Evolutionary conservation across 441 rosid species (phyloP).

Genomic region (Syzygium syzygioides): DNA sequence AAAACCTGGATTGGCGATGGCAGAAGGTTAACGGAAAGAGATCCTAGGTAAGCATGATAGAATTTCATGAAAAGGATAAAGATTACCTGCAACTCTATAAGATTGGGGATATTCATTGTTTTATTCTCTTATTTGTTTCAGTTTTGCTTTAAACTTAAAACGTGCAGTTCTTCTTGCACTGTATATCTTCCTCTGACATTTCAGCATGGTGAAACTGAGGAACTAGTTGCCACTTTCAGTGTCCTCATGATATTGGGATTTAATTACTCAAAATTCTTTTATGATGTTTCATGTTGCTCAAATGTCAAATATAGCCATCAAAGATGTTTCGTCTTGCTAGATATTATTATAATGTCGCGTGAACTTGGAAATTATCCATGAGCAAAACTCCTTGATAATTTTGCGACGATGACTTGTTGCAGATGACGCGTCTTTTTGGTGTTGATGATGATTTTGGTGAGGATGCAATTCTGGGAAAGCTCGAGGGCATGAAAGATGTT

Average conservation of each 20-base stretch:
- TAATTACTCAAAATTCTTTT: neutral
- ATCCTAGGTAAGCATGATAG: neutral
- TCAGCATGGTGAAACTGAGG: neutral
- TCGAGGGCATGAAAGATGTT: slow-evolving; percentile 97
- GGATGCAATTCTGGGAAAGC: slow-evolving; percentile 94
- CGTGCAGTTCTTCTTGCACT: neutral
- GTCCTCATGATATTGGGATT: neutral
- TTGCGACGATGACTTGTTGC: neutral
- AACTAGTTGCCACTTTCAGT: neutral
- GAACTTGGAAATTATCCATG: slow-evolving; percentile 9
- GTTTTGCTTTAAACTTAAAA: neutral
- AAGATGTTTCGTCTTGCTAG: neutral
- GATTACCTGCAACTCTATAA: neutral
- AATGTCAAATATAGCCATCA: neutral
- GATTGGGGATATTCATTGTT: neutral
- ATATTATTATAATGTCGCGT: neutral
- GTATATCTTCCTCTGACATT: neutral
- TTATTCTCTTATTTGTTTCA: neutral
- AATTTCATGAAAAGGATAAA: neutral
- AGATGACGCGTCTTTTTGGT: slow-evolving; percentile 90
- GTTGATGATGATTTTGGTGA: slow-evolving; percentile 89
- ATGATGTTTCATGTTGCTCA: neutral
- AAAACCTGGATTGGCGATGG: neutral
- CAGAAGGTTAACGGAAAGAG: neutral
- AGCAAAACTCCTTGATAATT: neutral